Conservation (phyloP, 1,284 basidiomycete species). For the Tilletia setariae region DNA sequence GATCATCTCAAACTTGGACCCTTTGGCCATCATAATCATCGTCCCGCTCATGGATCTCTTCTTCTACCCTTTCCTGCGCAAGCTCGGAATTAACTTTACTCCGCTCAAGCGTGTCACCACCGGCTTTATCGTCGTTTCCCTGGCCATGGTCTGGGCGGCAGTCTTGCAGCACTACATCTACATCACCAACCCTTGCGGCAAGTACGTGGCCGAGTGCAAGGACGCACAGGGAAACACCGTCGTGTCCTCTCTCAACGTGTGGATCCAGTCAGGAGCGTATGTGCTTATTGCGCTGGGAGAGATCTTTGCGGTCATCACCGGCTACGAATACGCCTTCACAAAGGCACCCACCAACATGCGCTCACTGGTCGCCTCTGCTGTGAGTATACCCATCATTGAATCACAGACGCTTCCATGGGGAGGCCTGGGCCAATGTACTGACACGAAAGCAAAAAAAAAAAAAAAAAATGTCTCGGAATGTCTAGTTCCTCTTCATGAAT, state of each 20-base stretch:
- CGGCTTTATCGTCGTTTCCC: conserved; percentile 61
- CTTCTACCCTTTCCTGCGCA: conserved; percentile 73
- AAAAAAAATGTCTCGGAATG: neutral
- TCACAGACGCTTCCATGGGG: too few species aligned
- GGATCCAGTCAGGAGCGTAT: conserved; percentile 57
- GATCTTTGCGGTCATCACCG: conserved; percentile 81
- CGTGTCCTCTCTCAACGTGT: conserved; percentile 49
- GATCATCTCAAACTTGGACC: conserved; percentile 73
- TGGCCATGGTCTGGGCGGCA: conserved; percentile 65
- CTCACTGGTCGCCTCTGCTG: conserved; percentile 52
- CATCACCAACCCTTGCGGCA: conserved; percentile 60
- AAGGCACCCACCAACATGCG: conserved; percentile 59
- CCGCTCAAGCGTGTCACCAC: conserved; percentile 24
- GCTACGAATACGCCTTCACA: conserved; percentile 77
- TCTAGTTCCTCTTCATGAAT: conserved; percentile 64
- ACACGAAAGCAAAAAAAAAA: too few species aligned
- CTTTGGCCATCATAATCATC: conserved; percentile 60
- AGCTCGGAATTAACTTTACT: conserved; percentile 64
- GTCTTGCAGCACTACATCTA: conserved; percentile 61
- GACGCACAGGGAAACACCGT: conserved; percentile 30
- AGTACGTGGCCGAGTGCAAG: conserved; percentile 54
- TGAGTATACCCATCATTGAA: neutral
- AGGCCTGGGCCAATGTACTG: too few species aligned
- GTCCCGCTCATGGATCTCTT: conserved; percentile 57
- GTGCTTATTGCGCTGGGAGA: conserved; percentile 58